Evolutionary conservation across 257 asterid genomes (phyloP).

Genomic region (Eucommia ulmoides): DNA sequence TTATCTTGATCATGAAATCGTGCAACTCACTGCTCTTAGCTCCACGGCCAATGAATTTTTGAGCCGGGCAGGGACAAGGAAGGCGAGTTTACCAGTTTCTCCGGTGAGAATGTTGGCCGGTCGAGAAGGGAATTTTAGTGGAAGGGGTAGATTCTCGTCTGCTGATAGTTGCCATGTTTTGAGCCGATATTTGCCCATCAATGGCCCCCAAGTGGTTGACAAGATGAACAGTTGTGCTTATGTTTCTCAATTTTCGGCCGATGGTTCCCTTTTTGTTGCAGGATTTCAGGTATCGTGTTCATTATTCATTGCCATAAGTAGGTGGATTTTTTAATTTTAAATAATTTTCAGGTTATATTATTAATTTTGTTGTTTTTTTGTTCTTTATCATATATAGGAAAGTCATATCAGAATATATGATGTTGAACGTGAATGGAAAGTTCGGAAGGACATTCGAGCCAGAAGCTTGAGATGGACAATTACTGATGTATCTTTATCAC

Average conservation of each 20-base stretch:
- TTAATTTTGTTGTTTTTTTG: too few relatives aligned
- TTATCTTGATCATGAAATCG: conserved; percentile 47
- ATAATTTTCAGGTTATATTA: too few relatives aligned
- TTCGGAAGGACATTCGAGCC: conserved; percentile 73
- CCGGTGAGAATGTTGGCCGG: conserved; percentile 72
- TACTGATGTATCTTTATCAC: conserved; percentile 85
- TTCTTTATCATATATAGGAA: conserved; percentile 46
- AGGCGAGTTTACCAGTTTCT: conserved; percentile 37
- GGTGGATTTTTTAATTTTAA: too few relatives aligned
- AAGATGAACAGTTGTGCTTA: conserved; percentile 56
- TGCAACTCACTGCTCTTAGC: conserved; percentile 35
- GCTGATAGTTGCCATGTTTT: conserved; percentile 73
- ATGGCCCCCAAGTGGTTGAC: conserved; percentile 51
- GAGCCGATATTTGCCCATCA: conserved; percentile 63
- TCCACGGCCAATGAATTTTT: conserved; percentile 43
- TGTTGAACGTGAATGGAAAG: conserved; percentile 71
- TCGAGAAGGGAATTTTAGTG: conserved; percentile 64
- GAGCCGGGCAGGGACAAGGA: conserved; percentile 32
- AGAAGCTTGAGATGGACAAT: conserved; percentile 89
- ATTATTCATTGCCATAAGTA: too few relatives aligned
- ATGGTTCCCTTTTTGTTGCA: conserved; percentile 82
- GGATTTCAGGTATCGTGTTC: conserved; percentile 94
- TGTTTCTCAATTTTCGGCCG: conserved; percentile 75
- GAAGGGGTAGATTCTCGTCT: conserved; percentile 69
- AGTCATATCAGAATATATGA: conserved; percentile 74